These are phyloP conservation scores for Mortierella sp. DNA, from an alignment of 371 early-diverging fungal genomes.

Conservation along the genomic window DNA sequence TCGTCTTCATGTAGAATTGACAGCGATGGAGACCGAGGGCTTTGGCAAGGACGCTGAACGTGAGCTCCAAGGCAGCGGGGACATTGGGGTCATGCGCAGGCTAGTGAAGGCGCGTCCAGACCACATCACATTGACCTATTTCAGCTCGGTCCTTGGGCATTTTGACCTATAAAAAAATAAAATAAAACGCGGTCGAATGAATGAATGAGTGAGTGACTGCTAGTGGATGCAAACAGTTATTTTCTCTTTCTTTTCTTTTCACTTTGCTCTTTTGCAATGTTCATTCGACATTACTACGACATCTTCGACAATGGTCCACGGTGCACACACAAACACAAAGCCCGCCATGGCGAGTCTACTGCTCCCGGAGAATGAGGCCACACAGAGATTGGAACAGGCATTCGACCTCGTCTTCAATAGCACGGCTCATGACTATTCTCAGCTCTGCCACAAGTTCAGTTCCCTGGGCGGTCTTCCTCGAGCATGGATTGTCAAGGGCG, in stretches of 20 bases:
- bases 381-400: constrained; percentile 47
- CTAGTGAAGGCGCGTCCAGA: constrained; percentile 67
- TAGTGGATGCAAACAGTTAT: no score
- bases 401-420: constrained; percentile 49
- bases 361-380: constrained; percentile 39
- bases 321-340: background rate
- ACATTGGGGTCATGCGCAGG: constrained; percentile 65
- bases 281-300: background rate
- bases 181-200: background rate
- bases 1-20: constrained; percentile 65
- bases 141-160: constrained; percentile 41
- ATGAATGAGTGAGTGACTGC: no score
- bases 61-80: constrained; percentile 63
- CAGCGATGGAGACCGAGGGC: constrained; percentile 69
- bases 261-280: no score
- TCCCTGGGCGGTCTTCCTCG: constrained; percentile 44
- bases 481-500: constrained; percentile 50
- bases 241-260: background rate
- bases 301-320: background rate
- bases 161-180: constrained; percentile 24
- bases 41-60: constrained; percentile 65
- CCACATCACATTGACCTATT: constrained; percentile 74
- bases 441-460: constrained; percentile 26
- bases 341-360: constrained; percentile 10
- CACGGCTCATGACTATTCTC: constrained; percentile 17